phyloP scores from a whole-genome alignment of 2,329 filamentous ascomycete genomes.

The Gaeumannomyces sp. region DNA sequence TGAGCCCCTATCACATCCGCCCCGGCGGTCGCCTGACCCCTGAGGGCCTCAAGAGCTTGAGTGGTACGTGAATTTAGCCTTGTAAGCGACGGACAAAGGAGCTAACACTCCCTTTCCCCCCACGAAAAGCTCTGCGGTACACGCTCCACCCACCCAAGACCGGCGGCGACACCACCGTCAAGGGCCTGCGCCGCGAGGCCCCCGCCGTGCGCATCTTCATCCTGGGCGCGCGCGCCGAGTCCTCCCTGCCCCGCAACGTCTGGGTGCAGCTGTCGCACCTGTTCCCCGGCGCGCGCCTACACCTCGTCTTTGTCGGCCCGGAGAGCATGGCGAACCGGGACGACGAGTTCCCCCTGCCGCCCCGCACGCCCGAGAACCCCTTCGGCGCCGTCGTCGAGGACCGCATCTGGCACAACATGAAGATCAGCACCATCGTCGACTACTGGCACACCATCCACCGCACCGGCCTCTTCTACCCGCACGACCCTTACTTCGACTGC shows the following conservation, averaged over 20 bases:
- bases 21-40: constrained; percentile 69
- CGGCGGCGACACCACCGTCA: constrained; percentile 67
- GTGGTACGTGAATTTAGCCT: constrained; percentile 56
- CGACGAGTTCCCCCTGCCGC: constrained; percentile 83
- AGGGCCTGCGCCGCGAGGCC: constrained; percentile 74
- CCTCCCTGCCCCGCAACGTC: constrained; percentile 84
- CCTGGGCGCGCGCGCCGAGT: constrained; percentile 92
- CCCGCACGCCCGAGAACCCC: constrained; percentile 77
- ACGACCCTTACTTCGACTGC: constrained; percentile 97
- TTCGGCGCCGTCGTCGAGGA: constrained; percentile 94
- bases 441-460: constrained; percentile 97
- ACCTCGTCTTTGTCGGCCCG: constrained; percentile 90
- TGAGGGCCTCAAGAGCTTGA: constrained; percentile 90
- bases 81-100: background rate
- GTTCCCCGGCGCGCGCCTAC: constrained; percentile 86
- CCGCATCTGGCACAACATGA: constrained; percentile 79
- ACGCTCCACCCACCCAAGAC: constrained; percentile 81
- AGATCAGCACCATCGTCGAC: constrained; percentile 96
- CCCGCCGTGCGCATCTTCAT: constrained; percentile 90
- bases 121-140: constrained; percentile 70
- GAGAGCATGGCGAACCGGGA: constrained; percentile 95
- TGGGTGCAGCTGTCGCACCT: constrained; percentile 94
- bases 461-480: constrained; percentile 84
- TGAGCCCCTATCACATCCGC: constrained; percentile 85
- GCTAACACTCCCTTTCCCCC: constrained; percentile 12